Conservation (phyloP, 768 basidiomycete genomes). For the Auriscalpium orientale region DNA sequence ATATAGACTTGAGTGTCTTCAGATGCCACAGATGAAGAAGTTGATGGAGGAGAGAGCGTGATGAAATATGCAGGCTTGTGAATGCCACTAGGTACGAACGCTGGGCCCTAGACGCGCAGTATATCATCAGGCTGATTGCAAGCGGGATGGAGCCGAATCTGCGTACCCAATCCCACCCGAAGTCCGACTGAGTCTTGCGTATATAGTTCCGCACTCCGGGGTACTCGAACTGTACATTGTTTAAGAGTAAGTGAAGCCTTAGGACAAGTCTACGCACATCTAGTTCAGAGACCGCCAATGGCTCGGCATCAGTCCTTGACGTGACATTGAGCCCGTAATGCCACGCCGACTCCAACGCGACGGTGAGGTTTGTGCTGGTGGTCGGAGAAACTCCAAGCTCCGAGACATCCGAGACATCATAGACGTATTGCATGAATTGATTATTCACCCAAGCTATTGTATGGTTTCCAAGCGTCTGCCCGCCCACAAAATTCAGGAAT, state of each 20-base stretch:
- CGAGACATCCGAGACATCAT: constrained; percentile 37
- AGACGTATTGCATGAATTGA: constrained; percentile 47
- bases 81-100: constrained; percentile 48
- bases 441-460: constrained; percentile 53
- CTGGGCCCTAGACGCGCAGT: constrained; percentile 39
- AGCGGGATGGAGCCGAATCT: not conserved
- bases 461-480: constrained; percentile 41
- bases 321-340: constrained; percentile 48
- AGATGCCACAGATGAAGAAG: constrained; percentile 11
- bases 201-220: constrained; percentile 40
- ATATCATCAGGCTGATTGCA: not conserved
- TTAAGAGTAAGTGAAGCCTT: not conserved
- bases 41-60: constrained; percentile 20
- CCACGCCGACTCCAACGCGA: constrained; percentile 47
- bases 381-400: constrained; percentile 20
- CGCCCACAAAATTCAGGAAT: not conserved
- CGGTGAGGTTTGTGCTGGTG: constrained; percentile 33
- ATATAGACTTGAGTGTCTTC: not conserved
- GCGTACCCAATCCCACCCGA: constrained; percentile 56
- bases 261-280: constrained; percentile 18
- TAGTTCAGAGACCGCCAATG: constrained; percentile 26
- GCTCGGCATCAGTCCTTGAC: constrained; percentile 39
- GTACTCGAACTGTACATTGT: constrained; percentile 38
- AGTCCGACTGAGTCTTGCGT: constrained; percentile 46
- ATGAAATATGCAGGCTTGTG: constrained; percentile 49